Evolutionary conservation across 2,329 filamentous ascomycete genomes (phyloP).

Genomic region (Hypoxylon rubiginosum): DNA sequence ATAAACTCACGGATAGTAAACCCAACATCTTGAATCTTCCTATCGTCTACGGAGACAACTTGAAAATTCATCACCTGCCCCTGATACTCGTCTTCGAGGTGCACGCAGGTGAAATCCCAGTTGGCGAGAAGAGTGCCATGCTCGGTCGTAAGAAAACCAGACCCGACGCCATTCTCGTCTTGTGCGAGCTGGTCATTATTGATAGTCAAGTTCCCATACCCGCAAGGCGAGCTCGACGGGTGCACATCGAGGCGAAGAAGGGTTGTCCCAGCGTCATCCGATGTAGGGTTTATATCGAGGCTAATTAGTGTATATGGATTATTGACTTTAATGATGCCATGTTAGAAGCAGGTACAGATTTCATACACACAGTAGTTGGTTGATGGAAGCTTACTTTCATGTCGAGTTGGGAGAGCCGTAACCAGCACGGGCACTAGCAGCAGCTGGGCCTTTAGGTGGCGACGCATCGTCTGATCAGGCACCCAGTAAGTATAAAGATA

Average conservation of each 20-base stretch:
- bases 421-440: constrained; percentile 56
- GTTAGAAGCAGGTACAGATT: constrained; percentile 34
- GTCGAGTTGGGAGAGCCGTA: constrained; percentile 45
- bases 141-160: constrained; percentile 57
- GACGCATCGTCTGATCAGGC: constrained; percentile 52
- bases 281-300: constrained; percentile 41
- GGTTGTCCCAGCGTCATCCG: constrained; percentile 25
- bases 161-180: constrained; percentile 57
- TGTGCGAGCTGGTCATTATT: constrained; percentile 60
- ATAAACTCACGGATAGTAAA: constrained; percentile 53
- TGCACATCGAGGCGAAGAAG: constrained; percentile 60
- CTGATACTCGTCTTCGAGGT: constrained; percentile 55
- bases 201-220: constrained; percentile 61
- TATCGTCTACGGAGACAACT: constrained; percentile 59
- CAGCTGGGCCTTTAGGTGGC: constrained; percentile 52
- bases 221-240: constrained; percentile 61
- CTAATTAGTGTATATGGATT: constrained; percentile 47
- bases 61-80: constrained; percentile 62
- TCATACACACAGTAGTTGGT: constrained; percentile 38
- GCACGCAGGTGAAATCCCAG: constrained; percentile 64
- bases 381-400: constrained; percentile 35
- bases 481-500: constrained; percentile 28
- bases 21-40: constrained; percentile 54
- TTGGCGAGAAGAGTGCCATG: constrained; percentile 58
- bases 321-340: constrained; percentile 23